Evolutionary conservation across 257 asterid genomes (phyloP).

Genomic region (Gentiana dahurica): DNA sequence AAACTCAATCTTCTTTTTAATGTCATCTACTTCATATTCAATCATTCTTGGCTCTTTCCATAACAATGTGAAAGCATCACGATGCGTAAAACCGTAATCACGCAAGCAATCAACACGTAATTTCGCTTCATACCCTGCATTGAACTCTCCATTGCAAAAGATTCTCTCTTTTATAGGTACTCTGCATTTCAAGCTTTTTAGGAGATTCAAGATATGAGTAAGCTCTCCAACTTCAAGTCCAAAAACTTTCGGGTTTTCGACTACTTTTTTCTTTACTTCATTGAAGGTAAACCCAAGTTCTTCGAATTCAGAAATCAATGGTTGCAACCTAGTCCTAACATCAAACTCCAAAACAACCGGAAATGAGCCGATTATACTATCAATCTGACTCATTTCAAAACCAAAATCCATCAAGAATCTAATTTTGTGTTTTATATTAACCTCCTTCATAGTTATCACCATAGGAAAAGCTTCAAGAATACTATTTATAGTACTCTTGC

Average conservation of each 20-base stretch:
- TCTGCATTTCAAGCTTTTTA: constrained; percentile 65
- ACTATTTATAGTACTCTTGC: constrained; percentile 28
- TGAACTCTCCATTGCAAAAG: constrained; percentile 40
- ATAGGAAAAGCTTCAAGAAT: constrained; percentile 55
- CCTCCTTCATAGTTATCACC: constrained; percentile 35
- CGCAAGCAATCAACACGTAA: constrained; percentile 59
- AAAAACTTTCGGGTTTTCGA: constrained; percentile 53
- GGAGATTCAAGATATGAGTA: constrained; percentile 51
- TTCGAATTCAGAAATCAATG: constrained; percentile 52
- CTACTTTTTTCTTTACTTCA: constrained; percentile 42
- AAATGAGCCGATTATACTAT: constrained; percentile 31
- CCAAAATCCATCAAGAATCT: constrained; percentile 47
- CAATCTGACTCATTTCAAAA: constrained; percentile 28
- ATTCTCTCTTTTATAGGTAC: constrained; percentile 37
- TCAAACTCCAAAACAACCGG: constrained; percentile 46
- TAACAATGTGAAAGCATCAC: constrained; percentile 62
- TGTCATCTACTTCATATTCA: constrained; percentile 33
- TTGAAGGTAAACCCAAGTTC: constrained; percentile 47
- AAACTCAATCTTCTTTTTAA: constrained; percentile 61
- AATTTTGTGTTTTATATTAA: constrained; percentile 20
- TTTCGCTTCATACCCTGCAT: constrained; percentile 59
- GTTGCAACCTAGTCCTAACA: constrained; percentile 38
- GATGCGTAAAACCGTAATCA: constrained; percentile 44
- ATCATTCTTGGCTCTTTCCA: constrained; percentile 89
- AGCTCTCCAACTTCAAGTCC: constrained; percentile 78